Evolutionary conservation across 179 eudicot species (phyloP).

Genomic region (Silene noctiflora): DNA sequence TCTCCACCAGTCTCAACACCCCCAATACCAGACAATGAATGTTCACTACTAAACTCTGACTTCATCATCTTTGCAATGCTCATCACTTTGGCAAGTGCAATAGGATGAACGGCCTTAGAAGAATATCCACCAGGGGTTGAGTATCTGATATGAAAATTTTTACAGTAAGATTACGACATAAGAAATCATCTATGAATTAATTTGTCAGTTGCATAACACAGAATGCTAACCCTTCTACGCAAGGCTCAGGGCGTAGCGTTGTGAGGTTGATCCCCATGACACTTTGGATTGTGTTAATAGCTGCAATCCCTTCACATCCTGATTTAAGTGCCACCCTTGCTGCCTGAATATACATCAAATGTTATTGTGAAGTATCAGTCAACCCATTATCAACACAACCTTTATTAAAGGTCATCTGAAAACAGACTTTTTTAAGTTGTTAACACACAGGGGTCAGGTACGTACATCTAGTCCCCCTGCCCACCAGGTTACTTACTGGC

Average conservation of each 20-base stretch:
- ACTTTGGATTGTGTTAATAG: slow-evolving; percentile 91
- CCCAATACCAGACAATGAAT: slow-evolving; percentile 91
- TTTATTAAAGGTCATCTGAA: too few relatives aligned
- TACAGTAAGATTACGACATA: neutral
- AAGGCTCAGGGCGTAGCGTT: slow-evolving; percentile 94
- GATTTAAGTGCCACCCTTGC: slow-evolving; percentile 75
- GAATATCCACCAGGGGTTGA: slow-evolving; percentile 99
- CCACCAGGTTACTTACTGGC: neutral
- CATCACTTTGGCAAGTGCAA: slow-evolving; percentile 97
- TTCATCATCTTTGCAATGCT: slow-evolving; percentile 95
- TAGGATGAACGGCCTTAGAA: slow-evolving; percentile 91
- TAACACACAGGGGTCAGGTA: too few relatives aligned
- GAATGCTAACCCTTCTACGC: slow-evolving; percentile 87
- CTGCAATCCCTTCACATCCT: slow-evolving; percentile 92
- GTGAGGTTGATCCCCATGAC: slow-evolving; percentile 97
- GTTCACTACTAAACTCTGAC: slow-evolving; percentile 63
- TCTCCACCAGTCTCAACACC: slow-evolving; percentile 95
- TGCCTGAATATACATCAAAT: slow-evolving; percentile 45
- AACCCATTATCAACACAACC: too few relatives aligned
- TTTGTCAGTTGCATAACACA: slow-evolving; percentile 4
- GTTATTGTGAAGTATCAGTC: too few relatives aligned
- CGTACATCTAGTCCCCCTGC: neutral
- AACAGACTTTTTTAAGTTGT: too few relatives aligned
- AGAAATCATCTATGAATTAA: neutral
- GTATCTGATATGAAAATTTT: slow-evolving; percentile 42